These are phyloP conservation scores for Penicillium sp. DNA, from an alignment of 2,329 filamentous ascomycete species.

Conservation along the genomic window DNA sequence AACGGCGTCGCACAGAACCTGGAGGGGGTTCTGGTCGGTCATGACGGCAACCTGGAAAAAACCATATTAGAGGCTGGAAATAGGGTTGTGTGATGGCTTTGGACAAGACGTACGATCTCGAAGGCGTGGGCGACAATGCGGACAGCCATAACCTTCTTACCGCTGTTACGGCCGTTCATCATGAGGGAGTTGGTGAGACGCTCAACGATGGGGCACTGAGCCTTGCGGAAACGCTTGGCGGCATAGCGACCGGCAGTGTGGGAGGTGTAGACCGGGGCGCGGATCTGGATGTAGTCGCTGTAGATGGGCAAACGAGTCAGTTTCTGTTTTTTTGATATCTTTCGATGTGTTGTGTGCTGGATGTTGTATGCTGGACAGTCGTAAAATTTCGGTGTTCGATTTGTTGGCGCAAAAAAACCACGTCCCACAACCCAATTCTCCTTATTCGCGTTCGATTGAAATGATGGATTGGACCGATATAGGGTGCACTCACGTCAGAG, in stretches of 20 bases:
- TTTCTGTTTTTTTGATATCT: constrained; percentile 14
- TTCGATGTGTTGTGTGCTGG: neutral
- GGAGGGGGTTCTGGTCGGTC: constrained; percentile 99
- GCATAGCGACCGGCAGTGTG: constrained; percentile 99
- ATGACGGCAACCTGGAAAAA: constrained; percentile 90
- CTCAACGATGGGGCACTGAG: constrained; percentile 99
- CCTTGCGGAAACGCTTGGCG: constrained; percentile 99
- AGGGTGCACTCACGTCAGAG: constrained; percentile 78
- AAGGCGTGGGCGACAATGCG: constrained; percentile 98
- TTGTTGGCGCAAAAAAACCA: neutral
- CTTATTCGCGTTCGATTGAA: constrained; percentile 16
- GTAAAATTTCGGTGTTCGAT: neutral
- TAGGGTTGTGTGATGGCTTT: constrained; percentile 1
- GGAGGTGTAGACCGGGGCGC: constrained; percentile 97
- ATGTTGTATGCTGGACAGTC: neutral
- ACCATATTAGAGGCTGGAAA: constrained; percentile 19
- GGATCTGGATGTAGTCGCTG: constrained; percentile 99
- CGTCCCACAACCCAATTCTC: constrained; percentile 2
- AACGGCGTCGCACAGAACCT: constrained; percentile 98
- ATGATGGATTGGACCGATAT: neutral
- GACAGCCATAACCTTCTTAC: constrained; percentile 99
- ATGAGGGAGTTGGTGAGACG: constrained; percentile 99
- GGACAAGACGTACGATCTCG: constrained; percentile 80
- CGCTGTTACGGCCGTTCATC: constrained; percentile 99
- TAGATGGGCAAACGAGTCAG: constrained; percentile 33